Conservation (phyloP, 306 rosid genomes). For the Rosa multiflora region DNA sequence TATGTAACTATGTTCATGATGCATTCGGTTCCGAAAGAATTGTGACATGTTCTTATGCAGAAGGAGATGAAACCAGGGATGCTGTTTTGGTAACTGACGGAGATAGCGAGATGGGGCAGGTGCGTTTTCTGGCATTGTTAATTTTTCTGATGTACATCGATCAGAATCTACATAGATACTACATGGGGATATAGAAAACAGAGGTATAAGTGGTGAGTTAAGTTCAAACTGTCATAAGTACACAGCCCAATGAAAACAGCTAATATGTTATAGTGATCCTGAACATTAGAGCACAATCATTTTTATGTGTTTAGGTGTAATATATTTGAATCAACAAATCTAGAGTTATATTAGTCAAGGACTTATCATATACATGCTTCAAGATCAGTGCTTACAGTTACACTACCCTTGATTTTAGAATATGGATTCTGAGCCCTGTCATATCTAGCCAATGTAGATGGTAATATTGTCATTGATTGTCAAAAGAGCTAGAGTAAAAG, state of each 20-base stretch:
- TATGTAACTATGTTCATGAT: background rate
- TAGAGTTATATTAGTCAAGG: background rate
- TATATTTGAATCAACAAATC: background rate
- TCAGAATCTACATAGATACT: background rate
- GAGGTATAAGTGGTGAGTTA: background rate
- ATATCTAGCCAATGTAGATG: slow-evolving; percentile 65
- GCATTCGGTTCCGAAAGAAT: background rate
- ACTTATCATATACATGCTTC: background rate
- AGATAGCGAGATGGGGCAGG: slow-evolving; percentile 96
- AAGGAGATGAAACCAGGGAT: slow-evolving; percentile 61
- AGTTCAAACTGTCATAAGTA: background rate
- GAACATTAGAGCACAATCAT: too few species aligned
- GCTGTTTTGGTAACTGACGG: slow-evolving; percentile 85
- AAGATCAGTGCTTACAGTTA: background rate
- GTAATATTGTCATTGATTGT: slow-evolving; percentile 86
- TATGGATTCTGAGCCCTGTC: slow-evolving; percentile 33
- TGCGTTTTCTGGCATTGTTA: slow-evolving; percentile 33
- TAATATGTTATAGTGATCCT: too few species aligned
- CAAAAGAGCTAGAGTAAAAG: slow-evolving; percentile 68
- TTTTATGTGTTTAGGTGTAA: background rate
- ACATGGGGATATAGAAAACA: background rate
- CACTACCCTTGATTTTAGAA: slow-evolving; percentile 13
- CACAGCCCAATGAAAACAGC: background rate
- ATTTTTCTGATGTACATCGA: background rate
- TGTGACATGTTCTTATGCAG: slow-evolving; percentile 38